Percentiles rank a stretch among this genome's conserved stretches.
Evolutionary conservation across 2,329 filamentous ascomycete genomes (phyloP).

Genomic region (Penicillium vulpinum): DNA sequence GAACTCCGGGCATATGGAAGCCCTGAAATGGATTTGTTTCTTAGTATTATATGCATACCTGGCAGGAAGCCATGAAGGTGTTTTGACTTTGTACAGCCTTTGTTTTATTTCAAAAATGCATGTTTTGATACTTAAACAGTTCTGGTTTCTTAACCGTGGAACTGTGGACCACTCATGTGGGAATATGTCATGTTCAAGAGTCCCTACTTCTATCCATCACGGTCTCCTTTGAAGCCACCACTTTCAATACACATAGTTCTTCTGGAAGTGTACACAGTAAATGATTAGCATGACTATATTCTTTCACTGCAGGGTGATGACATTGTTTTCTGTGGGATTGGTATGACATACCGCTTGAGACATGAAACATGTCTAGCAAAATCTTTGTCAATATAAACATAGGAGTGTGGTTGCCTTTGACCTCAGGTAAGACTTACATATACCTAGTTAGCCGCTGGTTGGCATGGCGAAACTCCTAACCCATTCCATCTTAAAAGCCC

Average conservation of each 20-base stretch:
- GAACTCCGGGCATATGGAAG: background rate
- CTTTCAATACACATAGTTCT: background rate
- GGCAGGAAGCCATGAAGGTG: conserved; percentile 8
- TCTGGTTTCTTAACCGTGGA: background rate
- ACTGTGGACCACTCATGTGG: too few relatives aligned
- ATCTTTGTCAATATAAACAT: background rate
- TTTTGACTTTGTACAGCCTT: background rate
- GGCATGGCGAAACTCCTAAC: background rate
- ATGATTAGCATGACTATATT: background rate
- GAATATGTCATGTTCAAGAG: background rate
- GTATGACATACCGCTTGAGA: background rate
- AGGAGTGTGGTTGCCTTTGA: background rate
- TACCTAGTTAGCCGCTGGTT: background rate
- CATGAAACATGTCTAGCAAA: background rate
- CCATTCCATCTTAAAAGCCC: background rate
- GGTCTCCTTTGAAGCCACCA: background rate
- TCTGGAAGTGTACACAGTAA: background rate
- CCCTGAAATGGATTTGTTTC: background rate
- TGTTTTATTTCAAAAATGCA: background rate
- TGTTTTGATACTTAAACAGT: background rate
- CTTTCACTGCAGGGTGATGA: background rate
- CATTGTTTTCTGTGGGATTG: background rate
- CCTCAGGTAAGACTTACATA: background rate
- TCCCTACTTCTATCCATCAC: background rate
- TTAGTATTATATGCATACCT: background rate